Conservation (phyloP, 495 filamentous ascomycete genomes). For the Sporormia fimetaria region DNA sequence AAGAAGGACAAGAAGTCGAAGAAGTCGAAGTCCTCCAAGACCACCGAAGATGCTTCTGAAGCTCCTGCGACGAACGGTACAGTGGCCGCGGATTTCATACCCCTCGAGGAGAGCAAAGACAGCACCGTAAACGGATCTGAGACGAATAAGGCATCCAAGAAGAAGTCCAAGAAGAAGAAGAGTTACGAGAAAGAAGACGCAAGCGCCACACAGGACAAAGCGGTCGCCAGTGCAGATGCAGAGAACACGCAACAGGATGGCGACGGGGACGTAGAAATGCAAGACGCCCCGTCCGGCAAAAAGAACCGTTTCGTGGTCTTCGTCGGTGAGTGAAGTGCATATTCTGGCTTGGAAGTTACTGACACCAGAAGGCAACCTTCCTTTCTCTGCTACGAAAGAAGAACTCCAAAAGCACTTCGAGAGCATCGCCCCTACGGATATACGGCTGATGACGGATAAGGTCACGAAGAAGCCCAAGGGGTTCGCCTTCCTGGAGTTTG, state of each 20-base stretch:
- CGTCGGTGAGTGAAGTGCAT: conserved; percentile 44
- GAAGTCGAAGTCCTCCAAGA: conserved; percentile 5
- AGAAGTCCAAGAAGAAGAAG: conserved; percentile 30
- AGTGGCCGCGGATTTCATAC: not conserved
- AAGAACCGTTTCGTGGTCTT: conserved; percentile 69
- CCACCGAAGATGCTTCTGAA: not conserved
- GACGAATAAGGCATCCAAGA: no score
- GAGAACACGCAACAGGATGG: no score
- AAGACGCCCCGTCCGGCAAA: conserved; percentile 30
- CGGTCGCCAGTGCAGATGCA: not conserved
- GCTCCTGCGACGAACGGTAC: not conserved
- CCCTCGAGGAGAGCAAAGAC: conserved; percentile 15
- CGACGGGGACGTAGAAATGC: conserved; percentile 11
- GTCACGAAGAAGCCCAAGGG: conserved; percentile 63
- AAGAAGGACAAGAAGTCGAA: conserved; percentile 15
- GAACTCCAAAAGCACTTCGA: conserved; percentile 64
- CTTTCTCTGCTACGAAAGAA: conserved; percentile 62
- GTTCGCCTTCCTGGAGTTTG: conserved; percentile 89
- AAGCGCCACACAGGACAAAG: conserved; percentile 1
- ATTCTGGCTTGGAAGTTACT: conserved; percentile 9
- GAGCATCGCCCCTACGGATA: conserved; percentile 54
- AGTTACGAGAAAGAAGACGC: conserved; percentile 15
- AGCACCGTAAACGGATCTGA: conserved; percentile 26
- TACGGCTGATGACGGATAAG: conserved; percentile 67
- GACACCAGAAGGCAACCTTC: conserved; percentile 59